These are phyloP conservation scores for Termitomyces sp. DNA, from an alignment of 768 basidiomycete species.

Conservation along the genomic window DNA sequence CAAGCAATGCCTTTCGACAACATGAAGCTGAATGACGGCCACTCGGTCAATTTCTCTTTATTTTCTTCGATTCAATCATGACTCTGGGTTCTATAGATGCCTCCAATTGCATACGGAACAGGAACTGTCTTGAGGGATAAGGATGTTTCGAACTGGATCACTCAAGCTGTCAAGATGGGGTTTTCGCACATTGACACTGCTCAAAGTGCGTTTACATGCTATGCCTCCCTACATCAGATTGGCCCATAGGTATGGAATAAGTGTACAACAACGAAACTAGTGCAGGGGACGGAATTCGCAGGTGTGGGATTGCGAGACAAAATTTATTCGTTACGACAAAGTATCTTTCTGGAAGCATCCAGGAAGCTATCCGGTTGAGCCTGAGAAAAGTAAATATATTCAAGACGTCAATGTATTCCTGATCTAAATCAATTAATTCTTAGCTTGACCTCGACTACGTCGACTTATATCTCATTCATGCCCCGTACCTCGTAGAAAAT, in stretches of 20 bases:
- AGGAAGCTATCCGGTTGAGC: slow-evolving; percentile 42
- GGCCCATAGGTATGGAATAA: slow-evolving; percentile 16
- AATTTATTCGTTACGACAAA: slow-evolving; percentile 57
- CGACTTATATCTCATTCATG: slow-evolving; percentile 72
- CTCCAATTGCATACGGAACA: slow-evolving; percentile 18
- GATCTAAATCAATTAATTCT: background rate
- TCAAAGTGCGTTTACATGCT: slow-evolving; percentile 14
- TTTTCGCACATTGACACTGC: slow-evolving; percentile 23
- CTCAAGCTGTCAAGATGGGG: slow-evolving; percentile 15
- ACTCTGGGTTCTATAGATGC: slow-evolving; percentile 7
- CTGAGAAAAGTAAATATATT: slow-evolving; percentile 39
- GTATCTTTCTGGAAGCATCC: slow-evolving; percentile 39
- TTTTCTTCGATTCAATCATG: background rate
- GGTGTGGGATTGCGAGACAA: slow-evolving; percentile 42
- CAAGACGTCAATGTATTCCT: background rate
- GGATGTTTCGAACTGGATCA: slow-evolving; percentile 11
- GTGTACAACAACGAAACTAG: slow-evolving; percentile 37
- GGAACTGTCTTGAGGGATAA: slow-evolving; percentile 8
- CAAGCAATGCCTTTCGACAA: slow-evolving; percentile 12
- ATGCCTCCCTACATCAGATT: slow-evolving; percentile 13
- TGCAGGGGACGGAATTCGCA: slow-evolving; percentile 39
- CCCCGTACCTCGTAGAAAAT: slow-evolving; percentile 29
- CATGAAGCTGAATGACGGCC: slow-evolving; percentile 15
- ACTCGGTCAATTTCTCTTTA: slow-evolving; percentile 4
- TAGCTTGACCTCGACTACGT: slow-evolving; percentile 61